Base-by-base conservation (phyloP, 257 asterid genomes). In the Nicotiana knightiana region DNA sequence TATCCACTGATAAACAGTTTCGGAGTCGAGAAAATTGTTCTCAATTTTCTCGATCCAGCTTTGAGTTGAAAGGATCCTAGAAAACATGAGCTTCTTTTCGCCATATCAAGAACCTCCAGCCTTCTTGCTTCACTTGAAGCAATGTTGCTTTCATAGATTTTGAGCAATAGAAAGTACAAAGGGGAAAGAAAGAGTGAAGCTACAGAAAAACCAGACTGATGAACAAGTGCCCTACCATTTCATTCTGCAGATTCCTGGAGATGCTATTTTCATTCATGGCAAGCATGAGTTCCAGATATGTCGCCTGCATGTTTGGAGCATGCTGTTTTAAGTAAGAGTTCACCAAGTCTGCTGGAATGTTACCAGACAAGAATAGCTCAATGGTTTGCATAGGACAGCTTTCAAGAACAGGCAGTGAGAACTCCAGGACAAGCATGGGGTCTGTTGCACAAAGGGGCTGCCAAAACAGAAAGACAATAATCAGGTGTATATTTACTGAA, bases 371-470 rank as follows among this genome's bases (percentile, higher is more conserved):
- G 92, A 93, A 96, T 81, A 96, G 94, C 83, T 94, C 97, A 77
- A 96, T 96, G 67, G 99, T 93, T 90, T 94, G 93, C 15, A 91
- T 86, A 28, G 99, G 97, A 84, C 98, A 94, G 83, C 92, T 96
- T 84, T 94, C 98, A 76, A 96, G 99, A 85, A 96, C 94, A 78
- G 91, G 97, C 97, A 92, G 88, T 80, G 99, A 92, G 85, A 87
- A 94, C 89, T 94, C 98, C 90, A 96, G 93, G 85, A 96, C 98
- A 85, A 96, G 98, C 93, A 92, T 90, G 35, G 98, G 98, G 68
- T 94, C 98, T 33, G 92, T 89, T 84, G 90, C 93, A 88, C 99
- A 93, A 43, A 96, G 92, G 86, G 99, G 98, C 98, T 94, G 93
- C 84, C 83, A 81, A 83, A 88, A 77, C 51, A 62, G 51, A 76